Evolutionary conservation across 1,284 basidiomycete genomes (phyloP), one percentile per base, ranked within the genome.

Genomic region (Leccinum subfulvum): DNA sequence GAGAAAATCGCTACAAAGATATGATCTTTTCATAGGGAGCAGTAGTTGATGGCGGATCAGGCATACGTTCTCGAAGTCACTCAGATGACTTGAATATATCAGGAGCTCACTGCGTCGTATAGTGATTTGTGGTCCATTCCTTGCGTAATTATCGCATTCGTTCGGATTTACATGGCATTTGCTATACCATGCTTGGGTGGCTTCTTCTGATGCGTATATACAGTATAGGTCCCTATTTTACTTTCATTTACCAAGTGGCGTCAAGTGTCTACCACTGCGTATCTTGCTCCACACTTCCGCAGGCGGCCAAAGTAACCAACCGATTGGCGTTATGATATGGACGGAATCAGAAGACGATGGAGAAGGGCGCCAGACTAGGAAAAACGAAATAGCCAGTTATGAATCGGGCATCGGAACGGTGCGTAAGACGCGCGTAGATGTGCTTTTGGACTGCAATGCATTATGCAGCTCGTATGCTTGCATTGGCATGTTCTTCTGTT

Each of bases 281-380:
- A 93, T 88, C 13, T 77, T 69, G 3, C 66, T 55, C 73, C 86
- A 93, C 26, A 85, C 85, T 1, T 89, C 1, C 91, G 81, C 23
- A 94, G 77, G 11, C 91, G 80, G 74, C 94, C 92, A 61, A 85
- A 89, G 73, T 94, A 94, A 1, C 83, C 82, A 18, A 94, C 41
- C n/a, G 41, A 44, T 75, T 0, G 90, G 89, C 1, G 81, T 84
- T 6, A 73, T 69, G 26, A 91, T 80, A 60, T 81, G 82, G 52
- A 89, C 77, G 1, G 72, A 75, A n/a, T 71, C 62, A 1, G 79
- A 72, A 64, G 78, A 72, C 4, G 78, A 75, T n/a, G 58, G 4
- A 2, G 66, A 70, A 8, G 78, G 74, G 64, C 84, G 81, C 83
- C 88, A 91, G 23, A 91, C n/a, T 44, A 18, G n/a, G 79, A 4